Conservation (phyloP, 441 rosid genomes). For the Populus trichocarpa region DNA sequence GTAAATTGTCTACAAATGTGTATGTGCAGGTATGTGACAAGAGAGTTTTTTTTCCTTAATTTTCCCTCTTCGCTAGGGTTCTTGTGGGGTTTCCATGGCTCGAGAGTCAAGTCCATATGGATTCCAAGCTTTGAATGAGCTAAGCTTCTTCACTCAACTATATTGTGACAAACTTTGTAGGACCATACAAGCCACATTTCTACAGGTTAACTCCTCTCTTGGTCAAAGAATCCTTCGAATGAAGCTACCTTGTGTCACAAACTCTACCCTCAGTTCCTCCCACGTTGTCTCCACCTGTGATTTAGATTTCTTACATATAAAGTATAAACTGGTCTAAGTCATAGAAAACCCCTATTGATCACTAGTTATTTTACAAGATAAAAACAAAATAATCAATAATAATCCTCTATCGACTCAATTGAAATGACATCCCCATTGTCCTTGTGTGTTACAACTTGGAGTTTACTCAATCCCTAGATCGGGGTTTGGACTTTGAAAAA, state of each 20-base stretch:
- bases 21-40: conserved; percentile 3
- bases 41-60: neutral
- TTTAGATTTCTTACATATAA: conserved; percentile 15
- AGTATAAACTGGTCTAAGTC: conserved; percentile 1
- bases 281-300: conserved; percentile 36
- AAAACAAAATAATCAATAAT: conserved; percentile 23
- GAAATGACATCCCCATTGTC: conserved; percentile 31
- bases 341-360: neutral
- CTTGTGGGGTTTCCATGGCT: conserved; percentile 26
- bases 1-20: conserved; percentile 9
- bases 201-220: neutral
- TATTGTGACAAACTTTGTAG: conserved; percentile 28
- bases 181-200: conserved; percentile 18
- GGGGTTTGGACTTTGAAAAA: conserved; percentile 70
- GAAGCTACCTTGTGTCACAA: conserved; percentile 15
- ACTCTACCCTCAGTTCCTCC: conserved; percentile 21
- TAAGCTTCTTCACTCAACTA: conserved; percentile 2
- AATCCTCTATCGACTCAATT: conserved; percentile 10
- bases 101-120: conserved; percentile 14
- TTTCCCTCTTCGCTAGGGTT: neutral
- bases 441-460: conserved; percentile 9
- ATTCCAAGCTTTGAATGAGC: conserved; percentile 12
- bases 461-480: conserved; percentile 42
- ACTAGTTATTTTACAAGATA: neutral
- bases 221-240: conserved; percentile 23